A percentile compares a stretch with the other conserved stretches of the same genome.
phyloP scores from a whole-genome alignment of 2,329 filamentous ascomycete species.

The Aspergillus candidus region DNA sequence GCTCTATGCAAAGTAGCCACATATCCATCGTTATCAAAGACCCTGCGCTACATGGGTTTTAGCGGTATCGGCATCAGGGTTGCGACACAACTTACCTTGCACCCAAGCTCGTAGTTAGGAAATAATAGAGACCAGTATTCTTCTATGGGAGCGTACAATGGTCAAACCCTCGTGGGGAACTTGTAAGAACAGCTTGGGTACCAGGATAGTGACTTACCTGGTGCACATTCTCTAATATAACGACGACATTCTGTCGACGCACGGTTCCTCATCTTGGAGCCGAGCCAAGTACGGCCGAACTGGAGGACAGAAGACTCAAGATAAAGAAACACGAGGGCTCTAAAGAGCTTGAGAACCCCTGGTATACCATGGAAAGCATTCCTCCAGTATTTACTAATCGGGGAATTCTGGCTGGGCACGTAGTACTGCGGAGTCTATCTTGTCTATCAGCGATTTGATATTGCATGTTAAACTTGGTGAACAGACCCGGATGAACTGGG shows the following conservation, averaged over 20 bases:
- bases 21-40: slow-evolving; percentile 5
- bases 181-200: too few relatives aligned
- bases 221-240: slow-evolving; percentile 8
- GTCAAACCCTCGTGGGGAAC: neutral
- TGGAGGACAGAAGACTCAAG: slow-evolving; percentile 6
- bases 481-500: slow-evolving; percentile 13
- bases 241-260: neutral
- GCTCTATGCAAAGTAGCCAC: neutral
- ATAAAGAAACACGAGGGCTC: slow-evolving; percentile 6
- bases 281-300: slow-evolving; percentile 1
- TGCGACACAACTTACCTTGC: slow-evolving; percentile 10
- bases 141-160: neutral
- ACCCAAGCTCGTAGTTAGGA: slow-evolving; percentile 17
- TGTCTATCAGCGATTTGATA: neutral
- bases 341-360: slow-evolving; percentile 1
- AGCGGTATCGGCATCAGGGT: too few relatives aligned
- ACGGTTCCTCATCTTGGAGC: slow-evolving; percentile 2
- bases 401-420: slow-evolving; percentile 4
- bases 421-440: slow-evolving; percentile 11
- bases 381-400: slow-evolving; percentile 1
- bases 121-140: slow-evolving; percentile 15
- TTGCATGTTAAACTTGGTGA: neutral
- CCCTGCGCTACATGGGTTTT: neutral
- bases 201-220: slow-evolving; percentile 1
- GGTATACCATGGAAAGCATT: slow-evolving; percentile 7